Conservation (phyloP, 2,329 filamentous ascomycete species). For the Aspergillus nomiae region DNA sequence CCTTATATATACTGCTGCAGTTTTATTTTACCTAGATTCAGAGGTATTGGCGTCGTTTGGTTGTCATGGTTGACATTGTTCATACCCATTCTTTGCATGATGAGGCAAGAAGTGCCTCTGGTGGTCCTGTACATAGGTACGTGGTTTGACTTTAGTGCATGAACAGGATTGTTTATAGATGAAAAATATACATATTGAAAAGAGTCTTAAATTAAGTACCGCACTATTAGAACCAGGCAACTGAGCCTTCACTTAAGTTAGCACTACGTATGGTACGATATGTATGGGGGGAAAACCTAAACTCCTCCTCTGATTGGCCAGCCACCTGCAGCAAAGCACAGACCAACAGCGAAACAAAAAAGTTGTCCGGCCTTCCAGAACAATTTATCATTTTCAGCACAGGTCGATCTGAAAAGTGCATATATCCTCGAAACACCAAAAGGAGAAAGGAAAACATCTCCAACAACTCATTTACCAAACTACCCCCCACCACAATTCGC, state of each 20-base stretch:
- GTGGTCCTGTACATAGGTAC: slow-evolving; percentile 19
- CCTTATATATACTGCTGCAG: slow-evolving; percentile 7
- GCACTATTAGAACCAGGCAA: background rate
- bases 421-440: background rate
- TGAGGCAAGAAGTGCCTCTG: slow-evolving; percentile 6
- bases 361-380: slow-evolving; percentile 10
- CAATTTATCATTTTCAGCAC: background rate
- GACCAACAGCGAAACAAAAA: slow-evolving; percentile 20
- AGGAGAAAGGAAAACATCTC: slow-evolving; percentile 12
- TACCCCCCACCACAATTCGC: background rate
- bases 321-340: slow-evolving; percentile 2
- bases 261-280: too few species aligned
- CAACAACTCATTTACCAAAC: background rate
- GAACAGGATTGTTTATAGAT: slow-evolving; percentile 8
- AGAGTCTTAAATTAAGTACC: background rate
- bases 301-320: slow-evolving; percentile 1
- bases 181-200: background rate
- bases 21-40: slow-evolving; percentile 10
- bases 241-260: background rate
- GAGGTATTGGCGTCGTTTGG: slow-evolving; percentile 15
- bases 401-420: background rate
- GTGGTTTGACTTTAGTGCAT: slow-evolving; percentile 12
- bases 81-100: slow-evolving; percentile 25
- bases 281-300: too few species aligned
- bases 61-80: slow-evolving; percentile 18